Evolutionary conservation across 192 early-diverging fungal species (phyloP).

Genomic region (Allomyces arbusculus): DNA sequence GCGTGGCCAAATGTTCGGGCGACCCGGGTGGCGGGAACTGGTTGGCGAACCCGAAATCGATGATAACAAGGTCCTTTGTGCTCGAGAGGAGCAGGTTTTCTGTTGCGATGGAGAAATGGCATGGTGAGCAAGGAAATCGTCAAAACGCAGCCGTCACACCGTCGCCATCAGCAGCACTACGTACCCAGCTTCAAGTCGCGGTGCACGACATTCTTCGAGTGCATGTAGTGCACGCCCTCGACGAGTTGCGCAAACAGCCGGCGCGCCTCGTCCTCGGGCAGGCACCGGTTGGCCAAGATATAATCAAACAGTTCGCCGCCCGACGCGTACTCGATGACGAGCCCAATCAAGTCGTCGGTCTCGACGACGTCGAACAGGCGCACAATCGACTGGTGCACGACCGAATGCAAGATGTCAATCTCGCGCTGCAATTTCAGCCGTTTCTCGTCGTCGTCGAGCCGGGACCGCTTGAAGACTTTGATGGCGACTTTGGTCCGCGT

Average conservation of each 20-base stretch:
- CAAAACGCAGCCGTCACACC: neutral
- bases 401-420: constrained; percentile 38
- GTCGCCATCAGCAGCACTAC: too few relatives aligned
- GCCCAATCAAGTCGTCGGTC: constrained; percentile 38
- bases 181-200: constrained; percentile 74
- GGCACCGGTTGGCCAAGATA: constrained; percentile 14
- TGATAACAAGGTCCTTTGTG: constrained; percentile 82
- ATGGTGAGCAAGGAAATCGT: neutral
- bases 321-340: constrained; percentile 49
- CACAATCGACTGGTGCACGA: constrained; percentile 50
- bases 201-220: constrained; percentile 82
- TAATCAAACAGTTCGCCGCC: constrained; percentile 41
- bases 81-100: constrained; percentile 87
- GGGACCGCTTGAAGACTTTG: neutral
- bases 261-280: constrained; percentile 22
- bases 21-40: constrained; percentile 23
- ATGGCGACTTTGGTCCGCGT: neutral
- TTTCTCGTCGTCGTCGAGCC: neutral
- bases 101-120: neutral
- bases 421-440: constrained; percentile 30
- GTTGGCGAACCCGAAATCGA: constrained; percentile 98
- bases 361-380: constrained; percentile 43
- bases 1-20: neutral
- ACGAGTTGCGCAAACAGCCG: constrained; percentile 54
- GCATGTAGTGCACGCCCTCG: constrained; percentile 55